A percentile compares a stretch with the other conserved stretches of the same genome.
Conservation (phyloP, 306 rosid species). For the Trifolium subterraneum region DNA sequence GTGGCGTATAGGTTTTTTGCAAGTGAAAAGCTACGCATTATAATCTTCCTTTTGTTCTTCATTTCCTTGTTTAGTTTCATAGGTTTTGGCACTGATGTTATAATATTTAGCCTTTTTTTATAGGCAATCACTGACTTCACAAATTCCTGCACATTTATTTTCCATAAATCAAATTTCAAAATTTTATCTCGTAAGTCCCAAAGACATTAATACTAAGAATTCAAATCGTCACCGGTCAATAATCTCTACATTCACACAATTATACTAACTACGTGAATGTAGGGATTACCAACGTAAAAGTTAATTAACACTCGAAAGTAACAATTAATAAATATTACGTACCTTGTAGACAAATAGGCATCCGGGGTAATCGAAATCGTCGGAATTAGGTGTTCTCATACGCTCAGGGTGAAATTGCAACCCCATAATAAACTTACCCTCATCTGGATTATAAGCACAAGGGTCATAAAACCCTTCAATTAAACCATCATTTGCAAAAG, state of each 20-base stretch:
- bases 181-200: background rate
- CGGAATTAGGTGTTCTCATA: slow-evolving; percentile 68
- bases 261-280: background rate
- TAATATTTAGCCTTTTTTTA: slow-evolving; percentile 61
- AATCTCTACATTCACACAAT: background rate
- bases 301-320: background rate
- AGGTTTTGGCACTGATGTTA: slow-evolving; percentile 47
- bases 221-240: too few relatives aligned
- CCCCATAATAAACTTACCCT: slow-evolving; percentile 83
- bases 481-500: slow-evolving; percentile 74
- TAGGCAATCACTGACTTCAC: slow-evolving; percentile 85
- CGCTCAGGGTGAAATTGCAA: slow-evolving; percentile 91
- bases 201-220: too few relatives aligned
- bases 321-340: background rate
- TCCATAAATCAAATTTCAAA: background rate
- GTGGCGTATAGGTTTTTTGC: slow-evolving; percentile 62
- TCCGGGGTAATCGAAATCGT: slow-evolving; percentile 79
- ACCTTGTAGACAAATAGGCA: slow-evolving; percentile 86
- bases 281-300: background rate
- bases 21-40: slow-evolving; percentile 70
- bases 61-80: slow-evolving; percentile 60
- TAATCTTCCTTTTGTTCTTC: slow-evolving; percentile 67
- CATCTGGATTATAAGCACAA: slow-evolving; percentile 70
- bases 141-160: slow-evolving; percentile 66
- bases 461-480: slow-evolving; percentile 83